Percentiles rank a stretch among this genome's conserved stretches.
These are phyloP conservation scores for Aspergillus arachidicola DNA, from an alignment of 2,329 filamentous ascomycete genomes.

Conservation along the genomic window DNA sequence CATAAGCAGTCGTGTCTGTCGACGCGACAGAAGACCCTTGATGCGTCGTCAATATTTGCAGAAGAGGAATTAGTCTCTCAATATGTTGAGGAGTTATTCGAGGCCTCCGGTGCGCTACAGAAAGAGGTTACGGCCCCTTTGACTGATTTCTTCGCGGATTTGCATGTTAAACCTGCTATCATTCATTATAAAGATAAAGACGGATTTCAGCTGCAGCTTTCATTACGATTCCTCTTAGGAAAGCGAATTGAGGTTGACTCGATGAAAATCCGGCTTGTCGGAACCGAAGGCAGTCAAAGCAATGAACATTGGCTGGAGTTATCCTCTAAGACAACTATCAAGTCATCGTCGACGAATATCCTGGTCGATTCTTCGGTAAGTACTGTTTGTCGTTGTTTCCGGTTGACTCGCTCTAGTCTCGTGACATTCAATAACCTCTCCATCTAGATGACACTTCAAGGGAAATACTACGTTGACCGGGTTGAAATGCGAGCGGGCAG, in stretches of 20 bases:
- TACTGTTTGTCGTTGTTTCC: constrained; percentile 21
- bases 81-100: constrained; percentile 48
- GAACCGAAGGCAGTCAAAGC: constrained; percentile 48
- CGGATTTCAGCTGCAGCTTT: constrained; percentile 71
- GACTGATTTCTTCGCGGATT: constrained; percentile 70
- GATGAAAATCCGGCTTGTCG: constrained; percentile 65
- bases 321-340: constrained; percentile 49
- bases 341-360: constrained; percentile 57
- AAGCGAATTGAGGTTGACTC: constrained; percentile 69
- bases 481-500: constrained; percentile 59
- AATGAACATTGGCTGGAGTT: constrained; percentile 70
- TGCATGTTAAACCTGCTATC: constrained; percentile 69
- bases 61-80: constrained; percentile 35
- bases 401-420: background rate
- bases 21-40: constrained; percentile 31
- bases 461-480: constrained; percentile 74
- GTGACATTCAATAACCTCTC: background rate
- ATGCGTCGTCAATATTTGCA: constrained; percentile 33
- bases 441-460: constrained; percentile 52
- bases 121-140: constrained; percentile 70
- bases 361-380: constrained; percentile 53
- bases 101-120: constrained; percentile 52
- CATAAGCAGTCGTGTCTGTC: constrained; percentile 36
- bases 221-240: constrained; percentile 70
- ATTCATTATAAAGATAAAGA: constrained; percentile 72